phyloP scores from a whole-genome alignment of 768 basidiomycete genomes.

The Kwoniella botswanensis region DNA sequence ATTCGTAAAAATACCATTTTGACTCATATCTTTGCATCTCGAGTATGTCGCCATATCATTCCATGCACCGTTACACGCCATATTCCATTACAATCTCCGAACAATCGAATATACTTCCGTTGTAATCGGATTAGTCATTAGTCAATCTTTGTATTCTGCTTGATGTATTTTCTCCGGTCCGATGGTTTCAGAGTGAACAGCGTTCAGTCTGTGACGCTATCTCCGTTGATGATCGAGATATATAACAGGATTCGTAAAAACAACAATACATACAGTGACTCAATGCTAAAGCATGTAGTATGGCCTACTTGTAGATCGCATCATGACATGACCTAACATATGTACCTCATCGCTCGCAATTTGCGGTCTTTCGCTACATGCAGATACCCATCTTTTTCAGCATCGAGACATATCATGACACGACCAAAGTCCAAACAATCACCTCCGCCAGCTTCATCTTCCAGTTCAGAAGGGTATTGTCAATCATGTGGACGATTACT shows the following conservation, averaged over 20 bases:
- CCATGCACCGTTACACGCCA: not conserved
- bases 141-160: not conserved
- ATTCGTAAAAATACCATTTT: not conserved
- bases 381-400: not conserved
- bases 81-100: not conserved
- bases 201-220: no score
- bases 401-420: not conserved
- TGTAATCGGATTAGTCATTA: not conserved
- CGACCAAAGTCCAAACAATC: slow-evolving; percentile 4
- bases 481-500: slow-evolving; percentile 25
- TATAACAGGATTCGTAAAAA: not conserved
- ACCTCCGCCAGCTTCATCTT: not conserved
- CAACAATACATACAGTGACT: no score
- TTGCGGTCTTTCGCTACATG: no score
- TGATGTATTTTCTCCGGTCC: not conserved
- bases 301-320: no score
- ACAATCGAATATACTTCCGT: not conserved
- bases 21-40: no score
- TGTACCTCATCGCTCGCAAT: no score
- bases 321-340: no score
- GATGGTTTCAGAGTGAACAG: not conserved
- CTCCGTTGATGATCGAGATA: not conserved
- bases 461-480: slow-evolving; percentile 7
- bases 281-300: no score
- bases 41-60: not conserved